These are phyloP conservation scores for Apium graveolens DNA, from an alignment of 129 eudicot species.

Conservation along the genomic window DNA sequence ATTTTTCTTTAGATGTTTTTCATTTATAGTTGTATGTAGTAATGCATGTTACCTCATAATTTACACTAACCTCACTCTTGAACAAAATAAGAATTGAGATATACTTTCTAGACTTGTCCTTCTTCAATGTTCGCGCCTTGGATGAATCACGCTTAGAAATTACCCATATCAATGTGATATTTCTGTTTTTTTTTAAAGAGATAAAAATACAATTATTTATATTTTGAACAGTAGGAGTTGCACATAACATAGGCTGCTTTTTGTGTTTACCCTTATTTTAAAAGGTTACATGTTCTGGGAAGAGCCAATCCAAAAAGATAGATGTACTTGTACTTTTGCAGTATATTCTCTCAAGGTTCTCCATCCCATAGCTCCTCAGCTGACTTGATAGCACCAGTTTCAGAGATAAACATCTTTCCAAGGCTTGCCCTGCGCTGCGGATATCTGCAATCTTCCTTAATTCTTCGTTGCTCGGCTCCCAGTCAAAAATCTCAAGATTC, in stretches of 20 bases:
- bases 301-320: too few species aligned
- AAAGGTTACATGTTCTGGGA: too few species aligned
- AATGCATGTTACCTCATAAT: background rate
- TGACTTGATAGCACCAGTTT: constrained; percentile 15
- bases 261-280: too few species aligned
- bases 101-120: background rate
- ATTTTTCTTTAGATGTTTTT: background rate
- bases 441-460: constrained; percentile 11
- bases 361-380: constrained; percentile 27
- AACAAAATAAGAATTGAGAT: background rate
- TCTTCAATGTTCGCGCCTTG: background rate
- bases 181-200: too few species aligned
- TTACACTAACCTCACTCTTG: background rate
- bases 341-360: constrained; percentile 8
- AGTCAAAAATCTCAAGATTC: constrained; percentile 16
- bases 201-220: too few species aligned
- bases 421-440: constrained; percentile 16
- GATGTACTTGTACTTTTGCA: background rate
- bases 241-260: too few species aligned
- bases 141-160: background rate
- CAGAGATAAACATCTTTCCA: constrained; percentile 1
- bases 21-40: background rate
- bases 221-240: too few species aligned
- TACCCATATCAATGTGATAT: background rate
- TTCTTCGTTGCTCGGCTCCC: constrained; percentile 18